Evolutionary conservation across 1,284 basidiomycete species (phyloP), one percentile per base, ranked within the genome.

Genomic region (Sporisorium sorghi): DNA sequence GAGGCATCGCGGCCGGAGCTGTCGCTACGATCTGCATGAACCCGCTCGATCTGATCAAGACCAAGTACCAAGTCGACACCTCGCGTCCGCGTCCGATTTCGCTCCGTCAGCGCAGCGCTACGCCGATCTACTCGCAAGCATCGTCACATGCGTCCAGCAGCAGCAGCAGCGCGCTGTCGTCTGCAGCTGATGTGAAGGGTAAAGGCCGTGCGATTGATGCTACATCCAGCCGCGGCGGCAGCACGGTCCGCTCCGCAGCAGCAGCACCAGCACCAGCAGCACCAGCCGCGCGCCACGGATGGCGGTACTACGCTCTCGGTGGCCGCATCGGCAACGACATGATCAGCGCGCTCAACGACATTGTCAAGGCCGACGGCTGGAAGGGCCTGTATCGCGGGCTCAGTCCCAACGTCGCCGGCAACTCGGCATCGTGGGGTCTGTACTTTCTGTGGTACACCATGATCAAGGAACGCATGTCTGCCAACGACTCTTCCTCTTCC

Each of bases 391-490:
- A 98, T 85, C 89, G 96, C 64, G 96, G 96, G 12, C 87, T 99
- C 28, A 89, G 90, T 3, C 90, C 95, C 2, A 99, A 99, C 83
- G 89, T 98, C 46, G 92, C 93, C 0, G 96, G 97, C 19, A 98
- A 98, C 79, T 94, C 95, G n/a, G 90, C 92, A 7, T 95, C 93
- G 78, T 99, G 96, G 96, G 96, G 97, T 0, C 86, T 97, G 32
- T 99, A 99, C 86, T 99, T 99, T 86, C 88, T 97, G 69, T 97
- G 97, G 96, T 98, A 99, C 83, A 95, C 97, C 77, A 92, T 93
- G 89, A 89, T 98, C 78, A 98, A 98, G 86, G 91, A 82, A 17
- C 65, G 80, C 65, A 85, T 85, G 78, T 76, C 77, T 19, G 60
- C 56, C 10, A 39, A 43, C 33, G 49, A 71, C 23, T n/a, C 39